These are phyloP conservation scores for Tricholoma flavovirens DNA, from an alignment of 768 basidiomycete genomes.

Conservation along the genomic window DNA sequence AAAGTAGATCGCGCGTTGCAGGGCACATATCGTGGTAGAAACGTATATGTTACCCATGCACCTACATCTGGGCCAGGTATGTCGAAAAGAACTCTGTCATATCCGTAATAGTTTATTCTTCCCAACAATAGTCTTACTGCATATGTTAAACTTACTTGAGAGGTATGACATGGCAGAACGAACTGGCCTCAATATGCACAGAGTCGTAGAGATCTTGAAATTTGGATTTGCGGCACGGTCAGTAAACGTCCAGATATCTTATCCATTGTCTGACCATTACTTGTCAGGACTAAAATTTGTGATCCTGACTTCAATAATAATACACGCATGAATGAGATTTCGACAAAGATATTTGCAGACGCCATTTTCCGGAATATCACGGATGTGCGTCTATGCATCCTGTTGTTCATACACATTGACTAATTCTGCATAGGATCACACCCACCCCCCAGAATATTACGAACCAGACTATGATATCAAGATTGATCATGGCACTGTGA, in stretches of 20 bases:
- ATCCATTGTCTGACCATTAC: neutral
- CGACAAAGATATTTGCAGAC: conserved; percentile 63
- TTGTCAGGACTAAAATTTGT: conserved; percentile 67
- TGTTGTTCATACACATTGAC: neutral
- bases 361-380: conserved; percentile 64
- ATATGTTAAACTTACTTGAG: conserved; percentile 89
- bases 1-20: conserved; percentile 67
- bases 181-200: conserved; percentile 66
- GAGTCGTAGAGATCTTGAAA: conserved; percentile 81
- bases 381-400: conserved; percentile 50
- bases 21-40: conserved; percentile 72
- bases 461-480: conserved; percentile 73
- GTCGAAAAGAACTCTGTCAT: conserved; percentile 4
- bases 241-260: neutral
- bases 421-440: conserved; percentile 54
- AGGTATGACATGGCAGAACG: conserved; percentile 52
- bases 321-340: conserved; percentile 55
- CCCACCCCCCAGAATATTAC: conserved; percentile 81
- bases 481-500: conserved; percentile 83
- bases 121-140: conserved; percentile 54
- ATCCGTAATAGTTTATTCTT: neutral
- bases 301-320: conserved; percentile 70
- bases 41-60: conserved; percentile 78
- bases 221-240: conserved; percentile 54
- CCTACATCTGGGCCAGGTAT: conserved; percentile 78